phyloP scores from a whole-genome alignment of 1,139 yeast species.

The Taiozyma onychis region DNA sequence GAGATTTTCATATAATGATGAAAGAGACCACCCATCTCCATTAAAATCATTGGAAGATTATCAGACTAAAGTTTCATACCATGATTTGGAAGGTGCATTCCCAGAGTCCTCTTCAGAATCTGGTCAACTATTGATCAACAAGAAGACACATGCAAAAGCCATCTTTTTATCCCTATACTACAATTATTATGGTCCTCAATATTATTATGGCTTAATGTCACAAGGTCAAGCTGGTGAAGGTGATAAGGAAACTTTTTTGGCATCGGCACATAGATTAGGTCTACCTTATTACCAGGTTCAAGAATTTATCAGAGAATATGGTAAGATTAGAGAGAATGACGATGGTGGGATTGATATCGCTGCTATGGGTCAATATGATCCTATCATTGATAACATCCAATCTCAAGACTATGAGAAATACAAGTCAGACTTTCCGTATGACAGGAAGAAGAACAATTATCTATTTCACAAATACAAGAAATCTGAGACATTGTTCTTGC shows the following conservation, averaged over 20 bases:
- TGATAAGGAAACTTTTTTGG: constrained; percentile 82
- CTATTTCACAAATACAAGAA: constrained; percentile 15
- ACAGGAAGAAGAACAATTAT: constrained; percentile 15
- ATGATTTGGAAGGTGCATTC: constrained; percentile 62
- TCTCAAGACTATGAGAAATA: constrained; percentile 10
- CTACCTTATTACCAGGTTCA: constrained; percentile 65
- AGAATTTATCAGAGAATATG: constrained; percentile 21
- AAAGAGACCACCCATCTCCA: constrained; percentile 22
- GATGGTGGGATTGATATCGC: constrained; percentile 18
- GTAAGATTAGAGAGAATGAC: constrained; percentile 10
- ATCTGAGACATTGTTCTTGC: constrained; percentile 21
- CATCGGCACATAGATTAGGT: constrained; percentile 63
- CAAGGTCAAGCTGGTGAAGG: constrained; percentile 90
- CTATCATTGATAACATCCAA: constrained; percentile 25
- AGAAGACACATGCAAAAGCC: constrained; percentile 58
- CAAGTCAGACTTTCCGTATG: constrained; percentile 11
- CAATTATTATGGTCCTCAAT: constrained; percentile 71
- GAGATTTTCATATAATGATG: constrained; percentile 34
- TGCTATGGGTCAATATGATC: constrained; percentile 26
- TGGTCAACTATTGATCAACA: constrained; percentile 71
- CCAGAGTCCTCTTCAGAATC: constrained; percentile 82
- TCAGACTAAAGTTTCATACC: constrained; percentile 44
- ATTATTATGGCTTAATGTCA: constrained; percentile 72
- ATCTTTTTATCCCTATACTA: constrained; percentile 68
- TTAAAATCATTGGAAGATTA: constrained; percentile 18